phyloP scores from a whole-genome alignment of 2,329 filamentous ascomycete species.

The Trichoderma oligosporum region DNA sequence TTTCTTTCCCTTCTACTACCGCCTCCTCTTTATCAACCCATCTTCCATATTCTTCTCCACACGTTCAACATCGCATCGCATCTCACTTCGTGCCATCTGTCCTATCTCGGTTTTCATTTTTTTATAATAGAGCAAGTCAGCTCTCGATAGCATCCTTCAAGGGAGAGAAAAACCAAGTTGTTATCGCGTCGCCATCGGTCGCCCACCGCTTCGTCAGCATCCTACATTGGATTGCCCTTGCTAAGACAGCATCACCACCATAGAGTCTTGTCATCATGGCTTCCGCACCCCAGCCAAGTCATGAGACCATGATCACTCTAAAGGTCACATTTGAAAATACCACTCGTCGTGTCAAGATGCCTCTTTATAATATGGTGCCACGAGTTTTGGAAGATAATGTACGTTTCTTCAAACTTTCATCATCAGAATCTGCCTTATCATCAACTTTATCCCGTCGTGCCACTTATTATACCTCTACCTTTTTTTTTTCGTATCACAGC shows the following conservation, averaged over 20 bases:
- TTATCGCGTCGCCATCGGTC: slow-evolving; percentile 12
- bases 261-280: slow-evolving; percentile 18
- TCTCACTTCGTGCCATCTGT: slow-evolving; percentile 10
- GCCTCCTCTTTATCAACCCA: slow-evolving; percentile 7
- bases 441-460: background rate
- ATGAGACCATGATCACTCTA: slow-evolving; percentile 61
- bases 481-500: background rate
- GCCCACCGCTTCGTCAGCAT: slow-evolving; percentile 17
- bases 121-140: slow-evolving; percentile 6
- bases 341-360: slow-evolving; percentile 82
- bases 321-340: slow-evolving; percentile 76
- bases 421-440: background rate
- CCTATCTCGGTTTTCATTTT: background rate
- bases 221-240: background rate
- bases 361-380: slow-evolving; percentile 76
- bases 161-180: slow-evolving; percentile 1
- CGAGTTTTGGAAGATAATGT: slow-evolving; percentile 78
- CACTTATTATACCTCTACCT: background rate
- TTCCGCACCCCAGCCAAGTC: slow-evolving; percentile 18
- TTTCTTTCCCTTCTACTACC: too few relatives aligned
- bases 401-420: slow-evolving; percentile 40
- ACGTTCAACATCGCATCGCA: background rate
- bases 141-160: background rate
- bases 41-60: slow-evolving; percentile 5
- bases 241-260: slow-evolving; percentile 1